phyloP scores from a whole-genome alignment of 2,329 filamentous ascomycete genomes.

The Aureobasidium pullulans region DNA sequence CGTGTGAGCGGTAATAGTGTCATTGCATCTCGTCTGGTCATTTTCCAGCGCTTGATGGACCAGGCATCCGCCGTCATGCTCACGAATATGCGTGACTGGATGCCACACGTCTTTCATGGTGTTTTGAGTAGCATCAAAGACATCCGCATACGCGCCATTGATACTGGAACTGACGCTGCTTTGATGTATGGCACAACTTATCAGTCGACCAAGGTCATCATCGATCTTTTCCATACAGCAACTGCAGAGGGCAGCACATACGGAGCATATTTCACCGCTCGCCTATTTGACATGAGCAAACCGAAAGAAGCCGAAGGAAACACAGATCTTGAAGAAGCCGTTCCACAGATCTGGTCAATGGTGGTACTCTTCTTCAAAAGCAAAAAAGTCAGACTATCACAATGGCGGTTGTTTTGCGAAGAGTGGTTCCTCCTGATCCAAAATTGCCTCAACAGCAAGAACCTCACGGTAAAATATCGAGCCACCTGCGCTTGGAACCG shows the following conservation, averaged over 20 bases:
- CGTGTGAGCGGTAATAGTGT: constrained; percentile 75
- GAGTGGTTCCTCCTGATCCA: constrained; percentile 75
- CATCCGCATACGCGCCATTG: constrained; percentile 65
- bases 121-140: constrained; percentile 74
- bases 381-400: constrained; percentile 49
- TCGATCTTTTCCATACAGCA: constrained; percentile 52
- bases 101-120: constrained; percentile 72
- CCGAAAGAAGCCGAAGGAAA: constrained; percentile 42
- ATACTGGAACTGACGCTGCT: constrained; percentile 64
- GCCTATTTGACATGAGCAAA: constrained; percentile 59
- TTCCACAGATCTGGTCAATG: constrained; percentile 85
- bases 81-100: constrained; percentile 63
- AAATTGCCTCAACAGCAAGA: constrained; percentile 72
- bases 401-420: constrained; percentile 62
- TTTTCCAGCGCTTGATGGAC: constrained; percentile 70
- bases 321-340: constrained; percentile 42
- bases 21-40: constrained; percentile 64
- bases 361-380: constrained; percentile 68
- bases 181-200: constrained; percentile 62
- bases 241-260: constrained; percentile 53
- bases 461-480: constrained; percentile 62
- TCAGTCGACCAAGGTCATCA: constrained; percentile 58
- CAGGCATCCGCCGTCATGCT: constrained; percentile 67
- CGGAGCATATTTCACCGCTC: constrained; percentile 59
- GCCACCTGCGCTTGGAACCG: constrained; percentile 82